These are phyloP conservation scores for Colletotrichum sp. DNA, from an alignment of 2,329 filamentous ascomycete genomes.

Conservation along the genomic window DNA sequence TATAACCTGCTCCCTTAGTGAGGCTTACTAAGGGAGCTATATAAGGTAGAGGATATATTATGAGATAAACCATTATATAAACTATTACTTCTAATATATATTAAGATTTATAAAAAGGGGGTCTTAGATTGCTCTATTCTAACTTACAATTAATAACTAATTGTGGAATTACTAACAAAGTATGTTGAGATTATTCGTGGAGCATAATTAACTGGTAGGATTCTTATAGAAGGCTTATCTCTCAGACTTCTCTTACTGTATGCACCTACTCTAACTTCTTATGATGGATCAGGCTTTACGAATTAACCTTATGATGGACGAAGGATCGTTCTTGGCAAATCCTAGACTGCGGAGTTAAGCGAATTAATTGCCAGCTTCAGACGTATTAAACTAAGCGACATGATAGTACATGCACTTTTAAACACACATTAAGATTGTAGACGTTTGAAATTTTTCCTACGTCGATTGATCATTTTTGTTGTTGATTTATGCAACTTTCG, in stretches of 20 bases:
- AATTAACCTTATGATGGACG: neutral
- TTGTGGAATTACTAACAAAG: accelerated
- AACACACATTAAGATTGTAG: neutral
- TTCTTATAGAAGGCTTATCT: neutral
- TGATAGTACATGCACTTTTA: neutral
- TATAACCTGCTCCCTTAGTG: too few relatives aligned
- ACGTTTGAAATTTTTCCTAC: accelerated
- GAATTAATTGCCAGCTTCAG: neutral
- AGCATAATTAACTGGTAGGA: neutral
- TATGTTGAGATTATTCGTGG: neutral
- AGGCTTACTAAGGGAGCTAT: too few relatives aligned
- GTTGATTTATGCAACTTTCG: accelerated
- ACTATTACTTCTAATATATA: neutral
- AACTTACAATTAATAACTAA: accelerated
- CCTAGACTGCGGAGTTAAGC: neutral
- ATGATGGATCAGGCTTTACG: neutral
- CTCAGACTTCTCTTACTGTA: neutral
- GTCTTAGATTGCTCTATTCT: neutral
- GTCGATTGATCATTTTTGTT: neutral
- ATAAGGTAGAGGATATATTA: too few relatives aligned
- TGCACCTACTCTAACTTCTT: neutral
- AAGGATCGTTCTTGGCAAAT: neutral
- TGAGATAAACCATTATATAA: too few relatives aligned
- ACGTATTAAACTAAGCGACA: neutral
- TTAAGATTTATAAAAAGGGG: neutral